phyloP scores from a whole-genome alignment of 108 stramenopile species.

The Cyclostephanos tholiformis region DNA sequence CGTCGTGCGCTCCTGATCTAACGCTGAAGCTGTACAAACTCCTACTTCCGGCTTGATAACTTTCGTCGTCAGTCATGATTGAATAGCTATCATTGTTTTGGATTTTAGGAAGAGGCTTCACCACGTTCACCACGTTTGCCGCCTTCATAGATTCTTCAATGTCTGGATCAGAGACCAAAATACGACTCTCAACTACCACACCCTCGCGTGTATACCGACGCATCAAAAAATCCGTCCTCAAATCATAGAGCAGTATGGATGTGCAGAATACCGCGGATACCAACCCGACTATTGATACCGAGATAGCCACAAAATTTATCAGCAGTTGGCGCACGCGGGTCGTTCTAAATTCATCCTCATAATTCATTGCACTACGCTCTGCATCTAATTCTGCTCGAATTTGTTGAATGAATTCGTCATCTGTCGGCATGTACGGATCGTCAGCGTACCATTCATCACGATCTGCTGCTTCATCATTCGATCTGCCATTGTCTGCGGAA shows the following conservation, averaged over 20 bases:
- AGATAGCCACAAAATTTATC: background rate
- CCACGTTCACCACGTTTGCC: background rate
- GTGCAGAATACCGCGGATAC: background rate
- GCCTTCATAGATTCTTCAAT: background rate
- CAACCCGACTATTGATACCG: constrained; percentile 1
- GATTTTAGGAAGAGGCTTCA: background rate
- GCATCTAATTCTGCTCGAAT: background rate
- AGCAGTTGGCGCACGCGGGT: background rate
- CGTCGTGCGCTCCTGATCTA: background rate
- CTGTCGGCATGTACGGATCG: constrained; percentile 11
- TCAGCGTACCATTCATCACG: constrained; percentile 10
- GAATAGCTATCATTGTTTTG: constrained; percentile 15
- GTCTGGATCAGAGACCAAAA: constrained; percentile 11
- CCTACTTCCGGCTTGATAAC: background rate
- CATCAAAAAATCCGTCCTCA: constrained; percentile 6
- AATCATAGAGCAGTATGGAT: constrained; percentile 9
- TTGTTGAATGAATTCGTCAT: constrained; percentile 2
- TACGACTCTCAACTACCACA: background rate
- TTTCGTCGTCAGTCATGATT: constrained; percentile 13
- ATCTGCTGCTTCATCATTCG: constrained; percentile 2
- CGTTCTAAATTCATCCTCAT: background rate
- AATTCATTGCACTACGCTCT: background rate
- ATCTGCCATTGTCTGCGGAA: background rate
- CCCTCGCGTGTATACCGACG: constrained; percentile 9
- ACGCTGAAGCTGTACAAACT: background rate